A percentile compares a stretch with the other conserved stretches of the same genome.
Evolutionary conservation across 2,329 filamentous ascomycete genomes (phyloP).

Genomic region (Podosphaera xanthii): DNA sequence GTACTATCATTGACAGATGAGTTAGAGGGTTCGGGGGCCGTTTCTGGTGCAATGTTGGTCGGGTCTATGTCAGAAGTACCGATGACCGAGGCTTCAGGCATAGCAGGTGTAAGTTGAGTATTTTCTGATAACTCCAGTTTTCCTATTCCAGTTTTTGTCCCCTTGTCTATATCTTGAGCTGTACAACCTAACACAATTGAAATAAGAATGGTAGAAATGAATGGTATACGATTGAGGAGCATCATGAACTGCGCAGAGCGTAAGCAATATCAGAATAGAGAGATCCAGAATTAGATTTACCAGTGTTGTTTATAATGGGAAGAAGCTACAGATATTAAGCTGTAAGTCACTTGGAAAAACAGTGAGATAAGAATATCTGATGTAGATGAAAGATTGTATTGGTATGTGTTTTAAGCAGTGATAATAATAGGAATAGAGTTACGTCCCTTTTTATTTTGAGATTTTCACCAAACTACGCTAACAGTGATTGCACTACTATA

Average conservation of each 20-base stretch:
- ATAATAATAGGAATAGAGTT: no score
- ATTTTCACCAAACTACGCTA: no score
- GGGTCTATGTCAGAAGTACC: neutral
- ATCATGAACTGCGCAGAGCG: neutral
- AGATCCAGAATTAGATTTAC: neutral
- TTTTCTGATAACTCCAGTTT: neutral
- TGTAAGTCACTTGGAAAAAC: no score
- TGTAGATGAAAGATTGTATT: no score
- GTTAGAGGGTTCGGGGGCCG: neutral
- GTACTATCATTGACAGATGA: conserved; percentile 1
- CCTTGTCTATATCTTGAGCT: neutral
- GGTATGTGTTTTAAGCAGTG: no score
- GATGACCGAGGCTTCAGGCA: neutral
- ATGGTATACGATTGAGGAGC: neutral
- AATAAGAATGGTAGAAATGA: neutral
- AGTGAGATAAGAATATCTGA: no score
- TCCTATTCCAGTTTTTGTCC: neutral
- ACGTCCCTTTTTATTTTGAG: no score
- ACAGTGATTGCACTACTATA: no score
- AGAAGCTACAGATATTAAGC: no score
- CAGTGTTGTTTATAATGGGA: no score
- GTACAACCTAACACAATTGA: neutral
- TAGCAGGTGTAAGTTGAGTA: neutral
- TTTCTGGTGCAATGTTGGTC: neutral
- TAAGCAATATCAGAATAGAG: neutral